Percentiles rank a stretch among this genome's conserved stretches.
Conservation (phyloP, 768 basidiomycete species). For the Albatrellus ellisii region DNA sequence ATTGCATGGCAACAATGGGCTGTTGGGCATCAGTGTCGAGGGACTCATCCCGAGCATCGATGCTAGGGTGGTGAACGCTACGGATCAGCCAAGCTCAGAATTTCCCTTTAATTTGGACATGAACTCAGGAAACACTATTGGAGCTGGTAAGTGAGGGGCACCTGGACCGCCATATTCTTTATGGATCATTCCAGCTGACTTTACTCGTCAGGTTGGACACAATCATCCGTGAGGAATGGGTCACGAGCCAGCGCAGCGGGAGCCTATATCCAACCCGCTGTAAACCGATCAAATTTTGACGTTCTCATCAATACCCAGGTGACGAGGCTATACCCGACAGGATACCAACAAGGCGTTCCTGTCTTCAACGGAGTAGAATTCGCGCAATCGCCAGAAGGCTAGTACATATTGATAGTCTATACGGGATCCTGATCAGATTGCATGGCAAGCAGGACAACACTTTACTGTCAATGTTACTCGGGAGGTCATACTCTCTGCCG, state of each 20-base stretch:
- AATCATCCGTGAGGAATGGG: background rate
- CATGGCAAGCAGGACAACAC: background rate
- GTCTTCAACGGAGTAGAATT: constrained; percentile 6
- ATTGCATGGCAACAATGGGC: constrained; percentile 16
- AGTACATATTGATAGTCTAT: background rate
- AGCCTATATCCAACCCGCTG: background rate
- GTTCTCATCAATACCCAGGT: constrained; percentile 8
- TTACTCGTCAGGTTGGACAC: background rate
- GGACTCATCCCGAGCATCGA: background rate
- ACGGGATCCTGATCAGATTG: background rate
- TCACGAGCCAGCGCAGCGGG: background rate
- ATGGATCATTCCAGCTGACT: too few species aligned
- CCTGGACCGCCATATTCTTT: background rate
- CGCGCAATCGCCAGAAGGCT: background rate
- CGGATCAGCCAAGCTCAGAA: constrained; percentile 11
- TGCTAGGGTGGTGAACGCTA: constrained; percentile 3
- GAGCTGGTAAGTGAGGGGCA: constrained; percentile 14
- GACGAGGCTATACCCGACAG: constrained; percentile 11
- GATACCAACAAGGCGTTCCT: background rate
- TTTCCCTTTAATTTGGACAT: constrained; percentile 17
- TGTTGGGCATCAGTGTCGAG: constrained; percentile 14
- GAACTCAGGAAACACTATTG: constrained; percentile 15
- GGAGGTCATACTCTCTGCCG: constrained; percentile 3
- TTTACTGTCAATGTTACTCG: constrained; percentile 1
- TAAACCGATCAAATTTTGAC: constrained; percentile 2